phyloP scores from a whole-genome alignment of 805 yeast species.

The Pichia thaimueangensis region DNA sequence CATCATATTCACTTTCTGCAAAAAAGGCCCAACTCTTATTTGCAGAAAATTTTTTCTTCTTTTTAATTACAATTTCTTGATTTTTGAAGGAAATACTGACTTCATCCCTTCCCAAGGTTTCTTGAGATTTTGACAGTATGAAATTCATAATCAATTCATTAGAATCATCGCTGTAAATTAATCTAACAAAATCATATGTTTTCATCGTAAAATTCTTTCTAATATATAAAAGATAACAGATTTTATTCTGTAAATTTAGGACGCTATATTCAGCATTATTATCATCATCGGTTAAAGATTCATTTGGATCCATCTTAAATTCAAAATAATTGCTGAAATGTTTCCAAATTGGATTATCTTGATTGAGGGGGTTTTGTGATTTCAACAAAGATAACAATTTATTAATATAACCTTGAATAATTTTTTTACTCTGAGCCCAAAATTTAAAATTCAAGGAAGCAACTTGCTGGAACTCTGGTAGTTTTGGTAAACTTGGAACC shows the following conservation, averaged over 20 bases:
- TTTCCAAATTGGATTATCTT: constrained; percentile 21
- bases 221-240: constrained; percentile 19
- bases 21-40: constrained; percentile 44
- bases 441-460: constrained; percentile 25
- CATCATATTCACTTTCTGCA: constrained; percentile 70
- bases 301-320: constrained; percentile 14
- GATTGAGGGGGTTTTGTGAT: constrained; percentile 9
- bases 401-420: constrained; percentile 26
- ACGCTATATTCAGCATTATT: constrained; percentile 8
- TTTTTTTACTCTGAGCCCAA: constrained; percentile 30
- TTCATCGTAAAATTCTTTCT: constrained; percentile 18
- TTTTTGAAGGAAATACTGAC: constrained; percentile 18
- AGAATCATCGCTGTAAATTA: constrained; percentile 7
- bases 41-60: constrained; percentile 29
- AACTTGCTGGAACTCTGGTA: constrained; percentile 26
- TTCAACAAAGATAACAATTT: constrained; percentile 17
- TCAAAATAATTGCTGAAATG: constrained; percentile 25
- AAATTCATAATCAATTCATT: constrained; percentile 6
- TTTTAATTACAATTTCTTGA: constrained; percentile 23
- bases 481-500: constrained; percentile 22
- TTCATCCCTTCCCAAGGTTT: constrained; percentile 20
- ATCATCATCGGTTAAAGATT: constrained; percentile 2
- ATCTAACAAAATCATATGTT: constrained; percentile 13
- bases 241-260: constrained; percentile 12
- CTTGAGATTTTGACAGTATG: constrained; percentile 15